Evolutionary conservation across 2,329 filamentous ascomycete genomes (phyloP), one percentile per base, ranked within the genome.

Genomic region (Penicillium sp.): DNA sequence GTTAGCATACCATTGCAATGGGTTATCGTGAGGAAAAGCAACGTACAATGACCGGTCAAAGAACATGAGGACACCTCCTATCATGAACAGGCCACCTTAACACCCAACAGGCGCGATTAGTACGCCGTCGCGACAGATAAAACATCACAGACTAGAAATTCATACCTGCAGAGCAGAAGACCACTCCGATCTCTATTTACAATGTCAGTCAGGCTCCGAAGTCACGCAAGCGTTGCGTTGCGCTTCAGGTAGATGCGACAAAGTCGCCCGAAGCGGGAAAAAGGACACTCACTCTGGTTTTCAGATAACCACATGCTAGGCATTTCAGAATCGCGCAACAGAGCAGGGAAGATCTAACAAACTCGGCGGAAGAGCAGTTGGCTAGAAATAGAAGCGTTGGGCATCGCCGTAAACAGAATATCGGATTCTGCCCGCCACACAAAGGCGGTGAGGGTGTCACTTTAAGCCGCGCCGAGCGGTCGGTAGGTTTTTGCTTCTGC

Each of bases 111-210:
- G 27, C 18, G 37, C 45, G 12, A 23, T 37, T 20, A 37, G 33
- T 23, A 37, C 4, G 10, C 33, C 9, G 18, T 12, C 15, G 18
- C 8, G 33, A 9, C n/a, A 33, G 15, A 18, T 9, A 20, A 20
- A 12, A 3, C 3, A 50, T 53, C 46, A 12, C 10, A 35, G 32
- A 9, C 4, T 6, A 15, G 15, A 23, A 42, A 2, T 6, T 12
- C 88, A 62, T 86, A 95, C 91, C 92, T 66, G 90, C 92, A 67
- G 89, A 93, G 81, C 93, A 97, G 78, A 98, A 98, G 69, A 91
- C 89, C 56, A 96, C 91, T 62, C 93, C 93, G 66, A 97, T 87
- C 74, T 98, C 93, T 97, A 66, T 62, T 24, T n/a, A 35, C 27
- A 35, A 39, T 1, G 45, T 68, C 53, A 67, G 60, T 54, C 31